These are phyloP conservation scores for Sarcodon aspratus DNA, from an alignment of 768 basidiomycete species.

Conservation along the genomic window DNA sequence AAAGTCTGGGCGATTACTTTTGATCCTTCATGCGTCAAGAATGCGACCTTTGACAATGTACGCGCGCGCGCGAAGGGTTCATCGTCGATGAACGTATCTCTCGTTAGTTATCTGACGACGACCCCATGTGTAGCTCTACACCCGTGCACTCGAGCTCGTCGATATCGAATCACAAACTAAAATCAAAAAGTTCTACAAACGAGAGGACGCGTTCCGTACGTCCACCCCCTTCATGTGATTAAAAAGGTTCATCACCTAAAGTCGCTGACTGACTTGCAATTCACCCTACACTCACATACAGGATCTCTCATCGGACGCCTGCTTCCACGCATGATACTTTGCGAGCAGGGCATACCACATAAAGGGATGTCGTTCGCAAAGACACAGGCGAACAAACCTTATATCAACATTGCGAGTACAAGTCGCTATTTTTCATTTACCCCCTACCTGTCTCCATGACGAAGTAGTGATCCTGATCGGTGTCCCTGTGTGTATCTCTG, in stretches of 20 bases:
- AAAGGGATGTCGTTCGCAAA: slow-evolving; percentile 37
- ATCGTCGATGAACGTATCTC: background rate
- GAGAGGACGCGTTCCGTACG: slow-evolving; percentile 70
- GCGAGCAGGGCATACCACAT: slow-evolving; percentile 39
- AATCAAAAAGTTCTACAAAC: slow-evolving; percentile 56
- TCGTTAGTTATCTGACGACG: slow-evolving; percentile 2
- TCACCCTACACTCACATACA: slow-evolving; percentile 13
- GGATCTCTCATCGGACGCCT: slow-evolving; percentile 73
- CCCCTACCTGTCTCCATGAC: background rate
- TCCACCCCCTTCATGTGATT: background rate
- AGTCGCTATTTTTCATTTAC: background rate
- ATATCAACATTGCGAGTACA: slow-evolving; percentile 37
- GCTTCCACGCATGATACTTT: slow-evolving; percentile 53
- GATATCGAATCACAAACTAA: slow-evolving; percentile 44
- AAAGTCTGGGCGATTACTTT: slow-evolving; percentile 30
- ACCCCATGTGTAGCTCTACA: slow-evolving; percentile 40
- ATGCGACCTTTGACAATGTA: background rate
- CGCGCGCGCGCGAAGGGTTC: background rate
- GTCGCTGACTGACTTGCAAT: background rate
- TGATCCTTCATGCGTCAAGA: slow-evolving; percentile 16
- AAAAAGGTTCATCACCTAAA: background rate
- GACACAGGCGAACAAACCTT: slow-evolving; percentile 68
- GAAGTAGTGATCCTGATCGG: background rate
- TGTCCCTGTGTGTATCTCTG: background rate
- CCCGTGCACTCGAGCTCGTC: slow-evolving; percentile 42